Percentiles rank a stretch among this genome's conserved stretches.
These are phyloP conservation scores for sorghum (Sorghum bicolor) DNA, from an alignment of 176 grass and related monocot genomes.

Conservation along the genomic window Sorghum_bicolor_NCBIv3 NC_012872.2:61891501-61892000, in stretches of 20 bases:
- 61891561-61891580: constrained; percentile 37
- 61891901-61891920: constrained; percentile 52
- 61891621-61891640: constrained; percentile 27
- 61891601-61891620: constrained; percentile 34
- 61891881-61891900: constrained; percentile 25
- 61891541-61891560: constrained; percentile 37
- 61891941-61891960: constrained; percentile 74
- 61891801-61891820: constrained; percentile 51
- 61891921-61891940: constrained; percentile 90
- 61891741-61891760: constrained; percentile 50
- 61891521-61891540: constrained; percentile 44
- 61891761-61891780: constrained; percentile 48
- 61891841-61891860: constrained; percentile 39
- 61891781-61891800: constrained; percentile 48
- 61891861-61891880: constrained; percentile 38
- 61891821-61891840: constrained; percentile 56
- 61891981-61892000: constrained; percentile 81
- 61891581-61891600: constrained; percentile 53
- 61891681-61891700: constrained; percentile 90
- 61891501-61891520: constrained; percentile 65
- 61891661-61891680: constrained; percentile 50
- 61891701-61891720: constrained; percentile 86
- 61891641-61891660: constrained; percentile 30
- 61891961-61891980: constrained; percentile 89
- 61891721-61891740: constrained; percentile 56